A percentile compares a stretch with the other conserved stretches of the same genome.
Conservation (phyloP, 2,329 filamentous ascomycete species). For the Exophiala lecanii-corni region DNA sequence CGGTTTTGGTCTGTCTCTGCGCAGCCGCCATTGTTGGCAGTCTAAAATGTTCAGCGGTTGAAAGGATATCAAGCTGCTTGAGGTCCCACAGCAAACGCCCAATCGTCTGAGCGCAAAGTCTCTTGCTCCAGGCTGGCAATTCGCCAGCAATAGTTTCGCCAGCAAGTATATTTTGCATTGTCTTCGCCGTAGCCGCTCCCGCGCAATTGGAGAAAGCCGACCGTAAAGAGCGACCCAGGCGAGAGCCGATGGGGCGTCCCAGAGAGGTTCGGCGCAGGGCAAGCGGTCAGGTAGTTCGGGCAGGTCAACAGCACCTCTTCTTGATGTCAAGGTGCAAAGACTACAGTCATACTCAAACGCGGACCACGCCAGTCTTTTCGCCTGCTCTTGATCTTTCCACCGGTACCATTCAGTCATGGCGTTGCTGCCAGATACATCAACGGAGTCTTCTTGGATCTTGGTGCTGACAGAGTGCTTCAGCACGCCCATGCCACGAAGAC, state of each 20-base stretch:
- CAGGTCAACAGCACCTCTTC: constrained; percentile 18
- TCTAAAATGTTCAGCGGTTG: constrained; percentile 15
- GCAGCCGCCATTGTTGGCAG: constrained; percentile 17
- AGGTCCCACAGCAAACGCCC: constrained; percentile 23
- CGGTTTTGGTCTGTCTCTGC: constrained; percentile 19
- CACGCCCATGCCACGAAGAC: constrained; percentile 19
- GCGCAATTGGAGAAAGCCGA: constrained; percentile 11
- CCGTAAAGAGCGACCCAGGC: constrained; percentile 17
- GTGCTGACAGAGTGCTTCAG: constrained; percentile 17
- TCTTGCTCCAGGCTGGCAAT: constrained; percentile 19
- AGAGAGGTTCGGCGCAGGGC: constrained; percentile 18
- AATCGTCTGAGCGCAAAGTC: constrained; percentile 20
- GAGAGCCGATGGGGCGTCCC: constrained; percentile 15
- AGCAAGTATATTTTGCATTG: constrained; percentile 17
- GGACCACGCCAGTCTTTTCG: constrained; percentile 19
- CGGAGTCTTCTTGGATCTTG: constrained; percentile 14
- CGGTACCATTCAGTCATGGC: constrained; percentile 10
- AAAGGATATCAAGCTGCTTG: constrained; percentile 21
- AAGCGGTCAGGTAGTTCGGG: constrained; percentile 18
- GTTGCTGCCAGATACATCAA: constrained; percentile 6
- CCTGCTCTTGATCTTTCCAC: constrained; percentile 20
- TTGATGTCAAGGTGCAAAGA: constrained; percentile 18
- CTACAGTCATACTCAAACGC: constrained; percentile 22
- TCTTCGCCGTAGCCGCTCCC: constrained; percentile 13
- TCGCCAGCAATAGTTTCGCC: constrained; percentile 13